Base-by-base conservation (phyloP, 1,284 basidiomycete species). In the Quambalaria eucalypti region DNA sequence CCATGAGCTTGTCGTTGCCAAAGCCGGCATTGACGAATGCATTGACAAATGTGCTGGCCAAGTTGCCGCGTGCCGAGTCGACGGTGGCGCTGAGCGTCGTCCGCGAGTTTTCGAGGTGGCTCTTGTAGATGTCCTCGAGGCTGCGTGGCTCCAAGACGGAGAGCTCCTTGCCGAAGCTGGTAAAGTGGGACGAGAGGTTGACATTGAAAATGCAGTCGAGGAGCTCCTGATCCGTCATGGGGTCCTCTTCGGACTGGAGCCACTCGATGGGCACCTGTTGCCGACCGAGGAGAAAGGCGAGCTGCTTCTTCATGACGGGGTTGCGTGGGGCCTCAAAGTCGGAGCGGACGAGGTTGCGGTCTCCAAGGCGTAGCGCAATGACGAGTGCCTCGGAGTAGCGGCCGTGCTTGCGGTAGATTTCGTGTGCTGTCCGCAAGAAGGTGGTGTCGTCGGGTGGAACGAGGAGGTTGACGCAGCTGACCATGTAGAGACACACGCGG, bases 1-100 rank as follows among this genome's bases (percentile, higher is more conserved):
- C 91, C 87, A 99, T 92, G 55, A 99, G 83, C 77, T 95, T 96
- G 76, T 99, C 95, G 76, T 99, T 99, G 19, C 92, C 92, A 72
- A 95, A 98, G 0, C 95, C 95, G 38, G 92, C 93, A 70, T 99
- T 99, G 56, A 97, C 95, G 65, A 98, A 98, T 1, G 91, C 95
- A 73, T 99, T 98, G 61, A 99, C 95, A 68, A 98, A 98, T 1
- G 92, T 95, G 7, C 90, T 88, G 1, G 95, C 93, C 53, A 98
- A 79, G 77, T 98, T 98, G 54, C 86, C 91, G 59, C 89, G 83
- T 14, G 93, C 93, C 12, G 92, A 97, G 74, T 97, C 92, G 51
- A 95, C 85, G 54, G 84, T 87, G 40, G 57, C 57, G 40, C 62
- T 61, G 28, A 68, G 50, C 21, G 60, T 54, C 14, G 59, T 60